phyloP scores from a whole-genome alignment of 108 stramenopile genomes.

The Aurantiochytrium sp. region DNA sequence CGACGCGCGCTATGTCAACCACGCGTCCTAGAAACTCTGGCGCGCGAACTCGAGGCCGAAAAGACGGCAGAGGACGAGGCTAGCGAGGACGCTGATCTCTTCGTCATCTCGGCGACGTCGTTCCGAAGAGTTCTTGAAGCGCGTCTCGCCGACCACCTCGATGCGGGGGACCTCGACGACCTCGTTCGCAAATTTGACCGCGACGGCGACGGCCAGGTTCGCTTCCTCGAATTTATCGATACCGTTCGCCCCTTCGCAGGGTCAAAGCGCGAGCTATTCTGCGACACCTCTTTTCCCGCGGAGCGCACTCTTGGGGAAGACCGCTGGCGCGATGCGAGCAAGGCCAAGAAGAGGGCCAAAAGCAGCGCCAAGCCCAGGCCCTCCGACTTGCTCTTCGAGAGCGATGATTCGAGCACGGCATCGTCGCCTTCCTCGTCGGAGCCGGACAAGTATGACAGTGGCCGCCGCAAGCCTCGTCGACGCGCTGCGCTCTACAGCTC shows the following conservation, averaged over 20 bases:
- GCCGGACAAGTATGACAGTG: too few species aligned
- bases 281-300: too few species aligned
- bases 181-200: background rate
- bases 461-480: background rate
- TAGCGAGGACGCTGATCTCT: background rate
- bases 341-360: too few species aligned
- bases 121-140: background rate
- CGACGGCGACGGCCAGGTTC: conserved; percentile 14
- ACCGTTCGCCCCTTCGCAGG: background rate
- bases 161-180: background rate
- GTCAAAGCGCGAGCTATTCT: too few species aligned
- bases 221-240: background rate
- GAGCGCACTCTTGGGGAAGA: too few species aligned
- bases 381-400: background rate
- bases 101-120: background rate
- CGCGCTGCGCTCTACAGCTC: background rate
- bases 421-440: too few species aligned
- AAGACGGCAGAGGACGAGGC: background rate
- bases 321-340: too few species aligned
- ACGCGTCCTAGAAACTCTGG: background rate
- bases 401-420: too few species aligned
- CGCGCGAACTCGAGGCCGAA: background rate
- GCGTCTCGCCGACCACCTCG: background rate
- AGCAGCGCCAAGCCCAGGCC: too few species aligned
- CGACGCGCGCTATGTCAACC: too few species aligned